Evolutionary conservation across 345 rosid genomes (phyloP).

Genomic region (Camelina laxa): DNA sequence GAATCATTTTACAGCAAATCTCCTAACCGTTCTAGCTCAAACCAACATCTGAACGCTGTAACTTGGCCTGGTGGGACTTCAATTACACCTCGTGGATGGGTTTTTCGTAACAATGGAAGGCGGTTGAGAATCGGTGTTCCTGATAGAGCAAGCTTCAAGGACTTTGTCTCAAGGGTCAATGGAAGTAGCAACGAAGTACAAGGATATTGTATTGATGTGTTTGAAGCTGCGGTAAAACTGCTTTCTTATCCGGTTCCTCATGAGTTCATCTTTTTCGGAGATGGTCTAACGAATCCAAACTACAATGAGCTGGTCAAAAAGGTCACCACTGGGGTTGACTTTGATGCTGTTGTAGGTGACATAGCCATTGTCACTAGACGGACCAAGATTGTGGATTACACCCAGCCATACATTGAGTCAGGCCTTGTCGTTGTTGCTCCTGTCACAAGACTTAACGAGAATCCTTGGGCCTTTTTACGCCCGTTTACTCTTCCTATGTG

Average conservation of each 20-base stretch:
- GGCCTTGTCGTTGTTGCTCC: slow-evolving; percentile 93
- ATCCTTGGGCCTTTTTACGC: slow-evolving; percentile 76
- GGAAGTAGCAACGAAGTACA: slow-evolving; percentile 53
- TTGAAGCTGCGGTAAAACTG: slow-evolving; percentile 68
- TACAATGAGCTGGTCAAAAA: slow-evolving; percentile 65
- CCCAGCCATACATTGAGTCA: slow-evolving; percentile 85
- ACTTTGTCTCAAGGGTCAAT: slow-evolving; percentile 58
- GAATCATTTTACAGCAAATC: slow-evolving; percentile 66
- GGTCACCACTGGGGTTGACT: slow-evolving; percentile 66
- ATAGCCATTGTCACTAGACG: slow-evolving; percentile 77
- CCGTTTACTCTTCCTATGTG: slow-evolving; percentile 88
- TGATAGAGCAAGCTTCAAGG: slow-evolving; percentile 64
- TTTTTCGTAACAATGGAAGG: slow-evolving; percentile 80
- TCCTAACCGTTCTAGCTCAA: slow-evolving; percentile 77
- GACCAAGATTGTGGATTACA: slow-evolving; percentile 74
- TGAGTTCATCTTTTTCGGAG: slow-evolving; percentile 74
- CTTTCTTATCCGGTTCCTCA: slow-evolving; percentile 84
- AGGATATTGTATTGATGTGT: slow-evolving; percentile 89
- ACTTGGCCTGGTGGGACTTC: slow-evolving; percentile 85
- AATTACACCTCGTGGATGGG: slow-evolving; percentile 87
- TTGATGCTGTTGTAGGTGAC: slow-evolving; percentile 90
- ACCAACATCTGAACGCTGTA: slow-evolving; percentile 63
- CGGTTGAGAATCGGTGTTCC: slow-evolving; percentile 80
- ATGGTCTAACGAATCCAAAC: slow-evolving; percentile 77
- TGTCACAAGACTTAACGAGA: slow-evolving; percentile 59